phyloP scores from a whole-genome alignment of 768 basidiomycete genomes.

The Leucosporidium yakuticum region DNA sequence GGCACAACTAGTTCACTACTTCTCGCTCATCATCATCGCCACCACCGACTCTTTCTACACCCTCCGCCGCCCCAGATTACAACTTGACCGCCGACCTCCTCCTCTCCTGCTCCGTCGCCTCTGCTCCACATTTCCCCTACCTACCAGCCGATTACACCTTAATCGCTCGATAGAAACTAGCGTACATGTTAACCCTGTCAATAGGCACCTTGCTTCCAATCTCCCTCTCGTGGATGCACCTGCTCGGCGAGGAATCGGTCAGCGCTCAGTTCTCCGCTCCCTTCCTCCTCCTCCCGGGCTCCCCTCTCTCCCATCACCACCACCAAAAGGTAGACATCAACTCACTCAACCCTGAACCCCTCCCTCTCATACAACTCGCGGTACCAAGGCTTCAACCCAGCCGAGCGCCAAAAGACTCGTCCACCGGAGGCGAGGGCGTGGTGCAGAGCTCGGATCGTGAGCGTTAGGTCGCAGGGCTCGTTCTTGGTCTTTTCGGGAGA shows the following conservation, averaged over 20 bases:
- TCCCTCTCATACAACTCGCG: constrained; percentile 32
- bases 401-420: constrained; percentile 59
- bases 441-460: constrained; percentile 41
- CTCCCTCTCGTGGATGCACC: constrained; percentile 52
- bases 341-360: constrained; percentile 35
- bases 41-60: too few species aligned
- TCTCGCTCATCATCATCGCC: too few species aligned
- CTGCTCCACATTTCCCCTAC: too few species aligned
- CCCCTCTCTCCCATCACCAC: not conserved
- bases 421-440: constrained; percentile 58
- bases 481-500: not conserved
- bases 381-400: constrained; percentile 40
- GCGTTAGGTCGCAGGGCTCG: constrained; percentile 33
- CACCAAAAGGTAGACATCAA: not conserved
- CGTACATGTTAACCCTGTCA: constrained; percentile 67
- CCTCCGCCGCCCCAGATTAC: too few species aligned
- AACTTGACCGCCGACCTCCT: too few species aligned
- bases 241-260: too few species aligned
- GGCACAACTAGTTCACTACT: too few species aligned
- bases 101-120: too few species aligned
- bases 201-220: constrained; percentile 51
- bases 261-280: constrained; percentile 43
- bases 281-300: not conserved
- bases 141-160: too few species aligned
- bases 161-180: constrained; percentile 12